Evolutionary conservation across 2,329 filamentous ascomycete species (phyloP), one percentile per base, ranked within the genome.

Genomic region (Hypoxylon sp.): DNA sequence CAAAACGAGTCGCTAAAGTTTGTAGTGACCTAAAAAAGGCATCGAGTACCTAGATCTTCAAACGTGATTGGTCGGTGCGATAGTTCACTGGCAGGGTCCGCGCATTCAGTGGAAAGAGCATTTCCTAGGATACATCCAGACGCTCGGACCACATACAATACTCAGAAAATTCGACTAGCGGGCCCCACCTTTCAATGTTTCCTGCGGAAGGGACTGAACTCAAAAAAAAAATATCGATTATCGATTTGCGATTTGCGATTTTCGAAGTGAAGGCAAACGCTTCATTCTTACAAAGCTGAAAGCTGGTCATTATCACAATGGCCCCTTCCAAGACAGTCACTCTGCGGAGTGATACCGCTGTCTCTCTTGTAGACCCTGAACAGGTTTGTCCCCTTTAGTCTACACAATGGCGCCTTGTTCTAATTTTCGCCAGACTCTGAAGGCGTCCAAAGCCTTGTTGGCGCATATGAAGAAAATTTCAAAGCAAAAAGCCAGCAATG

Each of bases 391-490:
- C 23, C 14, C 25, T 45, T 8, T 14, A 41, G 19, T 39, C 5
- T 2, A 2, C 9, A 4, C n/a, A 34, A 25, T 43, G 2, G 23
- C 14, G 3, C 34, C 25, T 32, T 19, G 23, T 34, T 48, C 50
- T 57, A 53, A 51, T 34, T 29, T 14, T 23, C 23, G 19, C 6
- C 63, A 89, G 87, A 85, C 84, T 30, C 77, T 89, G 63, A 89
- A 88, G 75, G 88, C 88, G 34, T 88, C 87, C 68, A 88, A 85
- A 75, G 87, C 88, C 29, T 84, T 90, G 19, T 78, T 90, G 61
- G 81, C 83, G 47, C 86, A 89, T 77, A 88, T 90, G 77, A 85
- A 87, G 74, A 86, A 84, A 75, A 80, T 84, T 5, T 79, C 85
- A 46, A 81, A 83, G 72, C 79, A 85, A 69, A 81, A 82, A 62